Conservation (phyloP, 305 asterid species). For the Fraxinus baroniana region DNA sequence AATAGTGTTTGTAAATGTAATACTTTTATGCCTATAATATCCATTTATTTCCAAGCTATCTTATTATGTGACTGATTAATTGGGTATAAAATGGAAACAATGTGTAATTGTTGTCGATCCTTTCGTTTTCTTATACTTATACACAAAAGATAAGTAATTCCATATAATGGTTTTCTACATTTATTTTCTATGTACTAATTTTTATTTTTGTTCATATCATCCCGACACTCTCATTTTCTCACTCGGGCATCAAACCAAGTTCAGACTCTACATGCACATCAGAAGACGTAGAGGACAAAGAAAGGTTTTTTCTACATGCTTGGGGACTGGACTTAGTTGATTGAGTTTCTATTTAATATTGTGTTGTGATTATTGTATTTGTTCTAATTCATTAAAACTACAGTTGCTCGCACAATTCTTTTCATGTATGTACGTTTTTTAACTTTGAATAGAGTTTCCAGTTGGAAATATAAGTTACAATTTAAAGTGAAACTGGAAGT, state of each 20-base stretch:
- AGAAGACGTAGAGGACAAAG: slow-evolving; percentile 33
- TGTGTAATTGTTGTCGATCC: neutral
- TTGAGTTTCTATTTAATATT: neutral
- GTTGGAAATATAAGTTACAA: slow-evolving; percentile 4
- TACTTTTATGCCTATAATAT: neutral
- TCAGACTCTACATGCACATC: slow-evolving; percentile 52
- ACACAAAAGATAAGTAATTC: neutral
- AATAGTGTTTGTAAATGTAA: neutral
- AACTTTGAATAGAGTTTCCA: neutral
- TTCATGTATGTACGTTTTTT: neutral
- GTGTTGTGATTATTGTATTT: neutral
- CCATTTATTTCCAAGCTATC: neutral
- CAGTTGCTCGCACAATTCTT: neutral
- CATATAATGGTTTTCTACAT: neutral
- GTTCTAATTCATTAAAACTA: neutral
- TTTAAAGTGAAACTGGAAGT: neutral
- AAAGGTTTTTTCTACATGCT: slow-evolving; percentile 30
- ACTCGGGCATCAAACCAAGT: slow-evolving; percentile 32
- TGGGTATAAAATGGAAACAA: neutral
- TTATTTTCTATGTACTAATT: no score
- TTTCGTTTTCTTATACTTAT: neutral
- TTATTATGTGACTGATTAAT: neutral
- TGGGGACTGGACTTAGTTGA: slow-evolving; percentile 37
- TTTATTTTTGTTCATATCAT: neutral
- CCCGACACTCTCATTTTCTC: neutral